Evolutionary conservation across 1,284 basidiomycete species (phyloP), one percentile per base, ranked within the genome.

Genomic region (Rhizopogon parksii): DNA sequence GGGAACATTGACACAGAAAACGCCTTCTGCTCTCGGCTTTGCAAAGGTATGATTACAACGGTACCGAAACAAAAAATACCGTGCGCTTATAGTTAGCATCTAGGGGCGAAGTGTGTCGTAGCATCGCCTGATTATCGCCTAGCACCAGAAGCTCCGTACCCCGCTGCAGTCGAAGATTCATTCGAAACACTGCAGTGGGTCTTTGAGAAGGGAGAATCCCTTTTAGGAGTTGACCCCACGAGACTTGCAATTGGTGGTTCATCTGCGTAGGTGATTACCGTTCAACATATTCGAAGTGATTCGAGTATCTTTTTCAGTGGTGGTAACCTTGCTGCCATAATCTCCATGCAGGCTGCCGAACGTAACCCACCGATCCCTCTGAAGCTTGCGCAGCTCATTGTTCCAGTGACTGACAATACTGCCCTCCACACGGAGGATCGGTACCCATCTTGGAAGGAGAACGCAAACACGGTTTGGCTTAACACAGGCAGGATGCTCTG

Each of bases 81-180:
- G 19, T 37, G 15, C 21, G 24, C 34, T 49, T 21, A 36, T 17
- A 38, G 6, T 14, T 40, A 21, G 21, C 21, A 42, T 53, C 43
- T 47, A 68, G 63, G 65, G 14, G 62, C 65, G 17, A 61, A 60
- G 36, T 66, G 65, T 53, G 72, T 81, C 0, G 78, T 80, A 6
- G 71, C 76, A 27, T 74, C 75, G 2, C 76, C 80, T 27, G 77
- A 78, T 55, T 82, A 83, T 60, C 74, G 81, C 37, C 73, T 82
- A 25, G 82, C 77, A 0, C 82, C 82, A 8, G 82, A 84, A 55
- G 51, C 76, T 32, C 72, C 72, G 2, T 83, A 78, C 57, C 81
- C 81, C 2, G 77, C 78, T 0, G 81, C 80, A 0, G 72, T 80
- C 2, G 77, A 83, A 47, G 81, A 83, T 53, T 70, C 76, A 0